Conservation (phyloP, 2,329 filamentous ascomycete genomes). For the Onygenales sp. region DNA sequence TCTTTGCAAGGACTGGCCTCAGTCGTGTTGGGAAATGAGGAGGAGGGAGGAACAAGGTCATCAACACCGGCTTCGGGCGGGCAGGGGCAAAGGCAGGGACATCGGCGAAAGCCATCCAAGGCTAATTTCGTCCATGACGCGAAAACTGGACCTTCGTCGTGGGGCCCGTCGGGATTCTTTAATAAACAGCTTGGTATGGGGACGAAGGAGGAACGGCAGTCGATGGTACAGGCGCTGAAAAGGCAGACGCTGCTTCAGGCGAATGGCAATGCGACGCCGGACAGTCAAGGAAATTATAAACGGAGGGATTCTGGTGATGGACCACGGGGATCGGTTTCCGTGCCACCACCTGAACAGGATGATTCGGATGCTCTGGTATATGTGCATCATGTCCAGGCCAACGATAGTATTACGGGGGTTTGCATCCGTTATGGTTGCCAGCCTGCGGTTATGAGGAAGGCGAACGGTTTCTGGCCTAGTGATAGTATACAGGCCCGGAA, state of each 20-base stretch:
- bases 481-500: slow-evolving; percentile 81
- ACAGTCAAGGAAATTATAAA: slow-evolving; percentile 32
- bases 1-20: slow-evolving; percentile 41
- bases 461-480: slow-evolving; percentile 90
- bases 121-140: slow-evolving; percentile 14
- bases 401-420: slow-evolving; percentile 84
- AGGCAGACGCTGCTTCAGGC: slow-evolving; percentile 36
- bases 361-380: slow-evolving; percentile 75
- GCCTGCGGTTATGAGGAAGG: slow-evolving; percentile 70
- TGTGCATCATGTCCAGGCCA: slow-evolving; percentile 71
- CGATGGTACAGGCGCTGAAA: slow-evolving; percentile 39
- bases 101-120: slow-evolving; percentile 28
- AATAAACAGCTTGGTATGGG: slow-evolving; percentile 22
- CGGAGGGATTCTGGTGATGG: slow-evolving; percentile 36
- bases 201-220: slow-evolving; percentile 35
- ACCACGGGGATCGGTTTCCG: slow-evolving; percentile 14
- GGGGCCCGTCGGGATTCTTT: slow-evolving; percentile 32
- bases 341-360: slow-evolving; percentile 43
- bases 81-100: slow-evolving; percentile 21
- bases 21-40: slow-evolving; percentile 36
- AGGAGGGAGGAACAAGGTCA: slow-evolving; percentile 17
- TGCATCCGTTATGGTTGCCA: slow-evolving; percentile 84
- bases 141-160: slow-evolving; percentile 14
- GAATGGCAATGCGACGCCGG: slow-evolving; percentile 29
- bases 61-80: slow-evolving; percentile 14